Base-by-base conservation (phyloP, 495 filamentous ascomycete species). In the Lepraria neglecta region DNA sequence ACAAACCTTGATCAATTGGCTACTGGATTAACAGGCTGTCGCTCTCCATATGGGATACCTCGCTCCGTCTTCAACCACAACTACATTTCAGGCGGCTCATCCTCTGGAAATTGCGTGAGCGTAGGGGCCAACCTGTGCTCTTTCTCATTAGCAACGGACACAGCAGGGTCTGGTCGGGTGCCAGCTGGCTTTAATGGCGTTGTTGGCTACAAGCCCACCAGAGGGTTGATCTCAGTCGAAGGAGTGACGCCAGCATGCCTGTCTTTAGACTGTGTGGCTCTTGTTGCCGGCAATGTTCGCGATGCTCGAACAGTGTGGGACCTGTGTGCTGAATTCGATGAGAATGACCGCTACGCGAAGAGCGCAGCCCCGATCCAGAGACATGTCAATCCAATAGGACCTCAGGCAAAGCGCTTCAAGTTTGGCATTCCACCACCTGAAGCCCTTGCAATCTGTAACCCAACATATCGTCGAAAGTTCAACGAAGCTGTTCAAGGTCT, bases 1-100 rank as follows among this genome's bases (percentile, higher is more conserved):
- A 77, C 79, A 9, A 87, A 88, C 64, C 76, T 88, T 30, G 85
- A 88, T 69, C 84, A 87, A 69, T 74, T 87, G 9, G 85, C 84
- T 17, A 88, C 85, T 0, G 85, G 85, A 12, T 71, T 84, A 4
- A 78, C 74, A 27, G 80, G 78, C n/a, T 80, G 81, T 53, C 82
- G 85, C 7, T 85, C 82, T 11, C 84, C 84, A 0, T 86, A 83
- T 61, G 85, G 85, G 1, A 75, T 73, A 35, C 76, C 78, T 3
- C 72, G 74, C 42, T 80, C 74, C 24, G 72, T 82, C 28, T 80
- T 75, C 62, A 77, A 81, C 67, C 71, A 72, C 42, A 71, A 76
- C n/a, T 80, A 82, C 64, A 82, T 86, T 35, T 80, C 80, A 9
- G 84, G 84, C 47, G 84, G 84, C n/a, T 86, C 84, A 0, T 85